Percentiles rank a stretch among this genome's conserved stretches.
phyloP scores from a whole-genome alignment of 495 filamentous ascomycete species.

The Lindgomyces ingoldianus region DNA sequence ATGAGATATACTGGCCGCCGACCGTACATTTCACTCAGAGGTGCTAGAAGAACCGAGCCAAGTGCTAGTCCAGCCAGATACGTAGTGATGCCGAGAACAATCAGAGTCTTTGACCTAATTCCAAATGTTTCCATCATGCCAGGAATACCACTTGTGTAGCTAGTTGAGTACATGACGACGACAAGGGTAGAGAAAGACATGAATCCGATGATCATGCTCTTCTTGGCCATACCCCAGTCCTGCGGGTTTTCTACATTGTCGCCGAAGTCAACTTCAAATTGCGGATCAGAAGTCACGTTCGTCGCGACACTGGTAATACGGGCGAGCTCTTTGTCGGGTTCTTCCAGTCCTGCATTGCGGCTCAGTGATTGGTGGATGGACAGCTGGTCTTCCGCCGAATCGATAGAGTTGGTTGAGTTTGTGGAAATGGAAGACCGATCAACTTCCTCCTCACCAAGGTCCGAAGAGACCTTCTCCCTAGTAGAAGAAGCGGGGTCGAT shows the following conservation, averaged over 20 bases:
- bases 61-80: conserved; percentile 74
- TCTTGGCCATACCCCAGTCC: conserved; percentile 74
- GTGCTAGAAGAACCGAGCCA: conserved; percentile 73
- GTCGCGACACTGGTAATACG: conserved; percentile 43
- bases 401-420: not conserved
- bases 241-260: conserved; percentile 70
- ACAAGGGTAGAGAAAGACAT: conserved; percentile 74
- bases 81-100: conserved; percentile 75
- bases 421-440: conserved; percentile 17
- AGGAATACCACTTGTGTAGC: conserved; percentile 69
- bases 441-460: conserved; percentile 5
- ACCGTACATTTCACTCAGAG: conserved; percentile 76
- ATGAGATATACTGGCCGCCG: conserved; percentile 70
- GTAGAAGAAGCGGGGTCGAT: not conserved
- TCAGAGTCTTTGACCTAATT: conserved; percentile 55
- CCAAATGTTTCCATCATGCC: conserved; percentile 69
- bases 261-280: conserved; percentile 73
- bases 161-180: conserved; percentile 83
- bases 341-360: conserved; percentile 29
- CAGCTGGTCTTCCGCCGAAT: not conserved
- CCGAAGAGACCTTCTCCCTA: not conserved
- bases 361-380: conserved; percentile 28
- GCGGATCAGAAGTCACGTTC: conserved; percentile 60
- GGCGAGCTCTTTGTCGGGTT: conserved; percentile 14
- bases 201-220: conserved; percentile 59